A percentile compares a stretch with the other conserved stretches of the same genome.
These are phyloP conservation scores for Arthrobotrys pseudoclavata DNA, from an alignment of 2,329 filamentous ascomycete genomes.

Conservation along the genomic window DNA sequence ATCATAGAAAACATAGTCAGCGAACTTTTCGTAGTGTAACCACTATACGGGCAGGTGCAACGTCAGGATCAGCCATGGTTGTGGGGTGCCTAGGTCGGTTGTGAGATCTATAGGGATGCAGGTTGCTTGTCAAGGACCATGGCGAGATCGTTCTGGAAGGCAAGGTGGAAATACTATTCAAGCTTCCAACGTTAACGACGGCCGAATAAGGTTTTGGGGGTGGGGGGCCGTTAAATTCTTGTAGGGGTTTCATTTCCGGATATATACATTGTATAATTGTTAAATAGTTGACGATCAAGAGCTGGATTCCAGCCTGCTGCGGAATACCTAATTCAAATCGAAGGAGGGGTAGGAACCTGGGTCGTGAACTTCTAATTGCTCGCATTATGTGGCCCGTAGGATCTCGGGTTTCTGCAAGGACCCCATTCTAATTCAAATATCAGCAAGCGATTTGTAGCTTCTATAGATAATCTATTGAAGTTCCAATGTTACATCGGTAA, in stretches of 20 bases:
- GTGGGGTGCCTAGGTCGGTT: not conserved
- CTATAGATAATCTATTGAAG: no score
- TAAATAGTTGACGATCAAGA: not conserved
- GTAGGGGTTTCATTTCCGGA: not conserved
- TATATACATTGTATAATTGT: not conserved
- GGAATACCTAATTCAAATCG: not conserved
- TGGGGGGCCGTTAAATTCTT: no score
- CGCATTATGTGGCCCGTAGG: no score
- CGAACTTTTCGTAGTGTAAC: not conserved
- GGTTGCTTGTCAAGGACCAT: not conserved
- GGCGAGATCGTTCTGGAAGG: not conserved
- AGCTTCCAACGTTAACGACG: not conserved
- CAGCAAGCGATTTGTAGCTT: no score
- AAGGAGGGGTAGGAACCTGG: no score
- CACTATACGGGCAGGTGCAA: not conserved
- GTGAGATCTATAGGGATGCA: not conserved
- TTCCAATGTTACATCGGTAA: no score
- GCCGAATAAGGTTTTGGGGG: not conserved
- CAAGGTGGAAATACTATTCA: not conserved
- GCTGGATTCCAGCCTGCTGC: no score
- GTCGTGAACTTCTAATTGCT: no score
- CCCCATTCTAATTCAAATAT: no score
- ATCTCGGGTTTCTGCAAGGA: no score
- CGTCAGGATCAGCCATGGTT: not conserved
- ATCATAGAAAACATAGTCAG: not conserved